Evolutionary conservation across 495 filamentous ascomycete genomes (phyloP).

Genomic region (Cercophora scortea): DNA sequence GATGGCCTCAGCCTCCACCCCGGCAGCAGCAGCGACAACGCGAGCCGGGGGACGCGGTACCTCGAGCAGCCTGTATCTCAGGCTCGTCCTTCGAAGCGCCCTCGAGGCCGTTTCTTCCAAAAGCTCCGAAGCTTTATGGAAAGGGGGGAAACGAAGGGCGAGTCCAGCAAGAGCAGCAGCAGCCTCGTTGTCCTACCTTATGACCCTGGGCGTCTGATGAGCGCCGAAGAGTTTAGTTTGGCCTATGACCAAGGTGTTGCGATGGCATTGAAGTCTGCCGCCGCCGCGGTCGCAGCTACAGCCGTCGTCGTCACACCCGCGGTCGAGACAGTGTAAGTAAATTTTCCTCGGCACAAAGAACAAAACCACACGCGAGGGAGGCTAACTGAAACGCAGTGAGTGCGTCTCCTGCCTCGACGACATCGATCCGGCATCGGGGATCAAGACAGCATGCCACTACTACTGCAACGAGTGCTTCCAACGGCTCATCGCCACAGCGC

Average conservation of each 20-base stretch:
- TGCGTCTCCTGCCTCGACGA: slow-evolving; percentile 38
- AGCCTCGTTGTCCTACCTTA: too few species aligned
- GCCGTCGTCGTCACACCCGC: not conserved
- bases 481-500: slow-evolving; percentile 26
- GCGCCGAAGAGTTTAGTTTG: too few species aligned
- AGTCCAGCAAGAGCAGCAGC: slow-evolving; percentile 13
- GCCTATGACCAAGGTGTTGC: too few species aligned
- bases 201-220: too few species aligned
- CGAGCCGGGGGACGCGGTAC: too few species aligned
- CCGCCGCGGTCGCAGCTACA: too few species aligned
- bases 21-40: too few species aligned
- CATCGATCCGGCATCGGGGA: slow-evolving; percentile 17
- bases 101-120: slow-evolving; percentile 5
- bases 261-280: too few species aligned
- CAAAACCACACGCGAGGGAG: too few species aligned
- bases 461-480: slow-evolving; percentile 36
- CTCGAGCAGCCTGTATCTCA: too few species aligned
- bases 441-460: slow-evolving; percentile 29
- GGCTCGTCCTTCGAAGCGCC: not conserved
- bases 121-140: slow-evolving; percentile 4
- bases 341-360: not conserved
- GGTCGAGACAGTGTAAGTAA: not conserved
- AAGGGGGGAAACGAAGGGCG: not conserved
- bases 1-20: not conserved
- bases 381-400: slow-evolving; percentile 8